phyloP scores from a whole-genome alignment of 2,329 filamentous ascomycete genomes.

The Kalmusia sp. region DNA sequence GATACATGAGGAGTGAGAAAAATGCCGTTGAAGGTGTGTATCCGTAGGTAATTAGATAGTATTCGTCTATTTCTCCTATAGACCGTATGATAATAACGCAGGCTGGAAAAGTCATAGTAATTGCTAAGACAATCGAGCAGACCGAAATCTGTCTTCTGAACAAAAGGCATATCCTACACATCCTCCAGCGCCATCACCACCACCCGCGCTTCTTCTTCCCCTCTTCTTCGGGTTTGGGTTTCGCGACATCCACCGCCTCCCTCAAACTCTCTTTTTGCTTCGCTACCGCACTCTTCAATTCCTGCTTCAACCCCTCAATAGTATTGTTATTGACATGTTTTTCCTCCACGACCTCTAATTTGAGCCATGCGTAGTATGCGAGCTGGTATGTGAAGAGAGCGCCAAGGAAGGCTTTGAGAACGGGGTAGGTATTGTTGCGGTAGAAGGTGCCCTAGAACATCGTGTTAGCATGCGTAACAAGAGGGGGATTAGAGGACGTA shows the following conservation, averaged over 20 bases:
- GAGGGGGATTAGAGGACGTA: conserved; percentile 18
- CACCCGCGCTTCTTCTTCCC: conserved; percentile 10
- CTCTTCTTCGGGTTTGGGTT: conserved; percentile 13
- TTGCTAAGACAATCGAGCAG: no score
- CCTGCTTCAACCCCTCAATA: conserved; percentile 27
- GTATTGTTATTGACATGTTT: conserved; percentile 57
- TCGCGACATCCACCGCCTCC: conserved; percentile 14
- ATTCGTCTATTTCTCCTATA: no score
- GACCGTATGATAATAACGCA: no score
- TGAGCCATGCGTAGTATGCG: conserved; percentile 76
- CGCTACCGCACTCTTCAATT: conserved; percentile 30
- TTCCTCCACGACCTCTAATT: conserved; percentile 75
- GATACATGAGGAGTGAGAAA: no score
- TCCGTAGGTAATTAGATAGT: no score
- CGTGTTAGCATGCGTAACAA: conserved; percentile 8
- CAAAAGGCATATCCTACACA: no score
- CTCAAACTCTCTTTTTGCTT: conserved; percentile 20
- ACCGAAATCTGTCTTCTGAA: no score
- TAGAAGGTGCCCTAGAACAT: conserved; percentile 69
- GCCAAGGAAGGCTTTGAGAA: conserved; percentile 76
- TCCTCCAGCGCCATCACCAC: neutral
- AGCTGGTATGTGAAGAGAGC: conserved; percentile 81
- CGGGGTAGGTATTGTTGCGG: conserved; percentile 74
- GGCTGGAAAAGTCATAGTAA: no score
- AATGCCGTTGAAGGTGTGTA: no score